phyloP scores from a whole-genome alignment of 768 basidiomycete species.

The Boletellus ananas region DNA sequence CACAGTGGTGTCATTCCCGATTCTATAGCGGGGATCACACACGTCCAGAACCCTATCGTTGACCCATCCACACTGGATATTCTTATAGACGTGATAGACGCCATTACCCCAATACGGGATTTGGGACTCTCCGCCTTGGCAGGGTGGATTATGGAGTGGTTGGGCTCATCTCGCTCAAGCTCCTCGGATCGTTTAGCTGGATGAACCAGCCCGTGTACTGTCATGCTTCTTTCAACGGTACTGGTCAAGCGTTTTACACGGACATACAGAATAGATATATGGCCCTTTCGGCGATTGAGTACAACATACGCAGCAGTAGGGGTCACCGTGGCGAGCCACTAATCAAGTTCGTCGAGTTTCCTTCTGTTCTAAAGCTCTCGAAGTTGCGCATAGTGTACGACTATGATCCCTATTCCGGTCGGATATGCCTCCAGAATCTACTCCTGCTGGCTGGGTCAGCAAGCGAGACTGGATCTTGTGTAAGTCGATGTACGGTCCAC shows the following conservation, averaged over 20 bases:
- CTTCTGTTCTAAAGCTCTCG: not conserved
- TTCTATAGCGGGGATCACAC: not conserved
- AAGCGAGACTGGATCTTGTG: not conserved
- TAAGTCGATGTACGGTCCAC: no score
- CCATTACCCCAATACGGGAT: not conserved
- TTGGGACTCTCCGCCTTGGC: slow-evolving; percentile 9
- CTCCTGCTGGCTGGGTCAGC: not conserved
- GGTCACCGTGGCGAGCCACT: no score
- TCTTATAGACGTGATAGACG: slow-evolving; percentile 9
- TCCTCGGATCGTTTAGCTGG: not conserved
- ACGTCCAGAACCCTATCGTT: slow-evolving; percentile 11
- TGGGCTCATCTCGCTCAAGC: slow-evolving; percentile 8
- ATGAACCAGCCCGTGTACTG: not conserved
- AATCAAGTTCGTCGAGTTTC: slow-evolving; percentile 1
- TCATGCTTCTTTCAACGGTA: slow-evolving; percentile 11
- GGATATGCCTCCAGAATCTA: not conserved
- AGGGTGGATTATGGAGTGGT: not conserved
- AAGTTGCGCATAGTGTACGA: not conserved
- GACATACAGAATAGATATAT: not conserved
- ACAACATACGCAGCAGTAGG: not conserved
- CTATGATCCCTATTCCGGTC: not conserved
- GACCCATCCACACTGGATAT: slow-evolving; percentile 8
- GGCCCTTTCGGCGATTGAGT: slow-evolving; percentile 8
- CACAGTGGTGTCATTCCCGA: slow-evolving; percentile 8
- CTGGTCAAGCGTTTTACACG: slow-evolving; percentile 7